Percentiles rank a stretch among this genome's conserved stretches.
Conservation (phyloP, 805 yeast species). For the Torulaspora indica region DNA sequence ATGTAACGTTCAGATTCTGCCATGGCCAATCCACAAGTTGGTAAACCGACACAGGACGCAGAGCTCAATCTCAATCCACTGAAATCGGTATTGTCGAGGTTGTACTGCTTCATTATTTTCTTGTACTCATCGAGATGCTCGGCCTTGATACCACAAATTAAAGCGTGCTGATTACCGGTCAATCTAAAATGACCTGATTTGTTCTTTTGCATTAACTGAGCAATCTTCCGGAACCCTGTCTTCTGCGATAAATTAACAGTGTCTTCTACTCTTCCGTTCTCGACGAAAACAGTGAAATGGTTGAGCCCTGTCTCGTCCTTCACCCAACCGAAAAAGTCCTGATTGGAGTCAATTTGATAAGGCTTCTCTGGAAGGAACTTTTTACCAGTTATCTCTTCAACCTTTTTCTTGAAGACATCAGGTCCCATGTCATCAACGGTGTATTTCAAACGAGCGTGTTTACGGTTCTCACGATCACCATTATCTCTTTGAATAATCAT, state of each 20-base stretch:
- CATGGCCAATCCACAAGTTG: constrained; percentile 98
- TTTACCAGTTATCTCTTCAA: constrained; percentile 78
- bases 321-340: constrained; percentile 92
- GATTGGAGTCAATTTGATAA: constrained; percentile 77
- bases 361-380: constrained; percentile 65
- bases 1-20: constrained; percentile 91
- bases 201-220: constrained; percentile 55
- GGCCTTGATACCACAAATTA: constrained; percentile 69
- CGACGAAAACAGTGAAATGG: constrained; percentile 91
- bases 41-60: constrained; percentile 96
- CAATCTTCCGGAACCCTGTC: constrained; percentile 76
- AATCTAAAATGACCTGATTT: constrained; percentile 83
- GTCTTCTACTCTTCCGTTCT: constrained; percentile 94
- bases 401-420: constrained; percentile 70
- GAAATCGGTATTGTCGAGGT: constrained; percentile 76
- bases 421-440: constrained; percentile 93
- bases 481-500: constrained; percentile 91
- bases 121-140: constrained; percentile 61
- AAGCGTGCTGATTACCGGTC: constrained; percentile 92
- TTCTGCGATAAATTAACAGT: constrained; percentile 87
- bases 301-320: constrained; percentile 77
- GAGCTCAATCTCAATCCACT: constrained; percentile 84
- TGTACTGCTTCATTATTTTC: constrained; percentile 60
- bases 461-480: constrained; percentile 94
- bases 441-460: constrained; percentile 95